A percentile compares a stretch with the other conserved stretches of the same genome.
Conservation (phyloP, 1,284 basidiomycete genomes). For the Leccinum subrobustum region DNA sequence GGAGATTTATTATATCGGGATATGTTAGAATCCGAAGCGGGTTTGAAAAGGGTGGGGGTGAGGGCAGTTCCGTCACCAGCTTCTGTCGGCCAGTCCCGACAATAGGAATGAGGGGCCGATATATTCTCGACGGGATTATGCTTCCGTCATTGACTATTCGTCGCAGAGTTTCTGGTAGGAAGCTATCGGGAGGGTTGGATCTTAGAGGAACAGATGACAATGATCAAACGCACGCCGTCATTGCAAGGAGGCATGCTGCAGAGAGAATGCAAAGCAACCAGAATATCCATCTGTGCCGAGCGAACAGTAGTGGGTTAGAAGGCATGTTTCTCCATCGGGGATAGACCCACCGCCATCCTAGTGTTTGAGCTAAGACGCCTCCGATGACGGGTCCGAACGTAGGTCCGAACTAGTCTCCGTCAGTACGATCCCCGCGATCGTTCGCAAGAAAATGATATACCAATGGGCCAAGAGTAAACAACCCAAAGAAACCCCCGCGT, state of each 20-base stretch:
- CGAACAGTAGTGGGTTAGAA: slow-evolving; percentile 2
- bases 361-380: slow-evolving; percentile 51
- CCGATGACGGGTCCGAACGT: slow-evolving; percentile 57
- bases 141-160: slow-evolving; percentile 59
- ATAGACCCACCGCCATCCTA: slow-evolving; percentile 64
- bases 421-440: neutral
- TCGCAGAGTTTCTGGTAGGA: slow-evolving; percentile 64
- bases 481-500: slow-evolving; percentile 52
- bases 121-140: slow-evolving; percentile 44
- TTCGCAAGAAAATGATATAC: slow-evolving; percentile 21
- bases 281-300: slow-evolving; percentile 60
- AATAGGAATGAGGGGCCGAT: slow-evolving; percentile 55
- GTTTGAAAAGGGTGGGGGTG: slow-evolving; percentile 45
- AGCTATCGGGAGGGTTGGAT: slow-evolving; percentile 31
- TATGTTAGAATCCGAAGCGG: slow-evolving; percentile 59
- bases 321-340: neutral
- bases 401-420: slow-evolving; percentile 43
- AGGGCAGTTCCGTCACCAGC: slow-evolving; percentile 29
- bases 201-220: neutral
- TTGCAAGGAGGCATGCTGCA: slow-evolving; percentile 49
- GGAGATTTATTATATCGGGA: slow-evolving; percentile 59
- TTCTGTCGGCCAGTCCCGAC: slow-evolving; percentile 41
- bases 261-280: slow-evolving; percentile 74
- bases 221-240: slow-evolving; percentile 49
- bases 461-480: slow-evolving; percentile 46